Conservation (phyloP, 2,329 filamentous ascomycete species). For the Alternaria arborescens region DNA sequence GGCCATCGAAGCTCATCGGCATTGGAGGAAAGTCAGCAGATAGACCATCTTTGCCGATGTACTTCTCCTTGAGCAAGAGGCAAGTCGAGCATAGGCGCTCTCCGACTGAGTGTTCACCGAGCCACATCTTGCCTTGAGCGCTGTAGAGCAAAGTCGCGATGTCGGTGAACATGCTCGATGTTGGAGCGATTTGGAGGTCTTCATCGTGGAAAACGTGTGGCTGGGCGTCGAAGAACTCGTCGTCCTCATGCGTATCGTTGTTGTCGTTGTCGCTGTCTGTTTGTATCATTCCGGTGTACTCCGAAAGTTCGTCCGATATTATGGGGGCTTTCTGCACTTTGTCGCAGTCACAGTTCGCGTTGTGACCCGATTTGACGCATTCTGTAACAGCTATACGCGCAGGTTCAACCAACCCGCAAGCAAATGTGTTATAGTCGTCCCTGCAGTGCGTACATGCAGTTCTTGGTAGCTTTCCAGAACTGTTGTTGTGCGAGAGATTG, state of each 20-base stretch:
- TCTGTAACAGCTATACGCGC: slow-evolving; percentile 18
- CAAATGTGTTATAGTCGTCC: slow-evolving; percentile 5
- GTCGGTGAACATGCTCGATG: slow-evolving; percentile 10
- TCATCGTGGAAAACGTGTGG: background rate
- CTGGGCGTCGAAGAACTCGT: slow-evolving; percentile 3
- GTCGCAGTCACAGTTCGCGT: background rate
- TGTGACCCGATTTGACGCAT: slow-evolving; percentile 9
- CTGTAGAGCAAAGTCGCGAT: slow-evolving; percentile 20
- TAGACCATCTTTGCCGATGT: slow-evolving; percentile 16
- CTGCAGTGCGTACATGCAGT: background rate
- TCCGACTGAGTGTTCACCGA: slow-evolving; percentile 1
- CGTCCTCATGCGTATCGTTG: background rate
- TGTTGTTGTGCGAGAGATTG: too few species aligned
- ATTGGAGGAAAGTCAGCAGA: slow-evolving; percentile 20
- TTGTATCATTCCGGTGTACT: background rate
- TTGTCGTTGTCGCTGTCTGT: background rate
- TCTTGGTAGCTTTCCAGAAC: background rate
- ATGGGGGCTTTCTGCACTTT: too few species aligned
- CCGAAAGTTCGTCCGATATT: background rate
- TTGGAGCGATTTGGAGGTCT: background rate
- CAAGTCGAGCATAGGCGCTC: slow-evolving; percentile 17
- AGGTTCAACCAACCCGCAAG: slow-evolving; percentile 16
- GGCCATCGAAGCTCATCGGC: slow-evolving; percentile 5
- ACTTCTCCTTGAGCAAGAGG: slow-evolving; percentile 13
- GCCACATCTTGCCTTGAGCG: slow-evolving; percentile 21